Evolutionary conservation across 805 yeast genomes (phyloP), one percentile per base, ranked within the genome.

Genomic region (Zygoascus bituminiphila): DNA sequence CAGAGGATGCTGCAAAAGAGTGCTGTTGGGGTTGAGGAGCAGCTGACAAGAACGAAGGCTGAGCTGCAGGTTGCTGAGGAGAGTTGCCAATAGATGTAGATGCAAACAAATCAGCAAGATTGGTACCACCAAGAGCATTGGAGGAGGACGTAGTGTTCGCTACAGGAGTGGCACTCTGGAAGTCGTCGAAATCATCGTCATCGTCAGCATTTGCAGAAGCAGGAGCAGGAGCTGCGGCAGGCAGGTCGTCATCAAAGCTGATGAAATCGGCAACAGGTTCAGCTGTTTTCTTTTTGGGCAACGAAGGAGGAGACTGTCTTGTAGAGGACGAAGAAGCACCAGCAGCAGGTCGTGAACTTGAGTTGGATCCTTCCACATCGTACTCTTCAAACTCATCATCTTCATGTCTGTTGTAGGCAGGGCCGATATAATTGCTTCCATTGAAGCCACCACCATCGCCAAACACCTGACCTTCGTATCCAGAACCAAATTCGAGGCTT

Each of bases 131-230:
- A 20, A 33, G 24, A 17, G 49, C 21, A n/a, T 40, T 25, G 8
- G 46, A 20, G 25, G 54, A 35, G 8, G 60, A 42, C 3, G 59
- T 35, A 5, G 60, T n/a, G 8, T 48, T 33, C 14, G 56, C 41
- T 12, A 17, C 39, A 12, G 77, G 73, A 15, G 80, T 77, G n/a
- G 82, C 81, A 40, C 70, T 61, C 61, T 79, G 83, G 72, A 80
- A 80, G 55, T 80, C 84, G 54, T 77, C 84, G 60, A 77, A 77
- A 52, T 77, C 82, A 53, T 77, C 82, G 51, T 77, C 81, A 49
- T 69, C 73, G n/a, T 69, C 78, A 9, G 62, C 71, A 6, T 59
- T 57, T 10, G 55, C 48, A 10, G 54, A 46, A 3, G 54, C 42
- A 1, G 57, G 51, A 20, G 61, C 46, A 12, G 53, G 46, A 24